Evolutionary conservation across 148 eudicot species (phyloP), one percentile per base, ranked within the genome.

Genomic region (Amaranthus hypochondriacus): DNA sequence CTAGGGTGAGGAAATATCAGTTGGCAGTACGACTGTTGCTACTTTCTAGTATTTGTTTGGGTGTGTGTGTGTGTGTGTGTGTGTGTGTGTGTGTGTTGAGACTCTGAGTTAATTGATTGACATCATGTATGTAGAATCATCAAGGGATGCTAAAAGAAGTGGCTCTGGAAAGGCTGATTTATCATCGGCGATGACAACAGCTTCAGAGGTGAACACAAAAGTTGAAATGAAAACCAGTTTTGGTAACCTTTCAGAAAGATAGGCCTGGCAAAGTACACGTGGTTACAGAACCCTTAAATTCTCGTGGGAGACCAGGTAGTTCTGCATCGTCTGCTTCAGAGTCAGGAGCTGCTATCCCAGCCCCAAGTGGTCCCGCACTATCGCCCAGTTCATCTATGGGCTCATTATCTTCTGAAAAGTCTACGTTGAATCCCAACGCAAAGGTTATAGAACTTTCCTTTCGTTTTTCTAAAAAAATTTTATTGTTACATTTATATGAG

Each of bases 381-480:
- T 90, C 99, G 55, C 90, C 91, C 66, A 87, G 92, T 81, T 92
- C 97, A 59, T 95, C 97, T 49, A 62, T 90, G 76, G 88, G 91
- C 77, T 95, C 97, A n/a, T 63, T 89, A 69, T 78, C 93, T 72
- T 95, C 97, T 5, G 99, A 92, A 70, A 95, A 90, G 73, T 95
- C 97, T 55, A 86, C 87, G 4, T 75, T 95, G 76, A 95, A 95
- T 84, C 97, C 97, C 52, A 83, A 95, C 82, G 99, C 99, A 66
- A 95, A 95, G 97, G 99, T 92, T 48, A 12, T 62, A 52, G 65
- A 42, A 10, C 13, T 64, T 44, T 63, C 59, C 15, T 7, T 43
- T 52, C 50, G 74, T 46, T 10, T 46, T 13, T 44, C 14, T 64
- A 0, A 63, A 3, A 63, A 1, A 2, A 9, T 66, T 66, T 66